These are phyloP conservation scores for Cucumis hystrix DNA, from an alignment of 306 rosid genomes.

Conservation along the genomic window DNA sequence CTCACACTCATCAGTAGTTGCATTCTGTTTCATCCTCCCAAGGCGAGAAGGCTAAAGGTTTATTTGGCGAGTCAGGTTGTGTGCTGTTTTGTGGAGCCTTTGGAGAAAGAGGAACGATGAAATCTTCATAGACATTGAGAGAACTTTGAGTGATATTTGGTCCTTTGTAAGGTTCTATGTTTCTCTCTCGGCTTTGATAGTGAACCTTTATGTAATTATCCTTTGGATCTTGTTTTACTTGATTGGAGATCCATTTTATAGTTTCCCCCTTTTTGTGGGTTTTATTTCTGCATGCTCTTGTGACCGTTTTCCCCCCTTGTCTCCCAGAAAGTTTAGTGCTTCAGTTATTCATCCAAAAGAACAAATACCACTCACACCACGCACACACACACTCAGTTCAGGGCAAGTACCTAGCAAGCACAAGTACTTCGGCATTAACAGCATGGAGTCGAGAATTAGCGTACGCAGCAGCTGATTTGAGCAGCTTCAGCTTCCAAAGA, in stretches of 20 bases:
- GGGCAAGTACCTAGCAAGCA: slow-evolving; percentile 67
- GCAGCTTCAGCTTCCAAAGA: slow-evolving; percentile 92
- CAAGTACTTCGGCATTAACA: slow-evolving; percentile 86
- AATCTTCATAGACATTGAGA: neutral
- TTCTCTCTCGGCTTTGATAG: neutral
- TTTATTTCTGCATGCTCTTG: neutral
- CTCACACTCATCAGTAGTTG: neutral
- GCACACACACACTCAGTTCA: neutral
- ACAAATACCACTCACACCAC: neutral
- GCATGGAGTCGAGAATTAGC: slow-evolving; percentile 95
- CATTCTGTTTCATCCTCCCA: neutral
- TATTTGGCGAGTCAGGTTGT: neutral
- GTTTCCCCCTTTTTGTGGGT: neutral
- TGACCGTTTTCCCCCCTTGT: neutral
- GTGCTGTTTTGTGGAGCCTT: neutral
- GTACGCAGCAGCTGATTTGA: slow-evolving; percentile 78
- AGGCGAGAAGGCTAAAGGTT: neutral
- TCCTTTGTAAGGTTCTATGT: neutral
- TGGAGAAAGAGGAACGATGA: neutral
- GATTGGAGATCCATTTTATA: neutral
- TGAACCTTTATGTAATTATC: neutral
- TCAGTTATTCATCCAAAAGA: neutral
- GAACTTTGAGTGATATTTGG: neutral
- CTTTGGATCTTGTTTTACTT: neutral
- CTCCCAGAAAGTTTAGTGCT: neutral